Conservation (phyloP, 1,284 basidiomycete genomes). For the Rhodotorula mucilaginosa region DNA sequence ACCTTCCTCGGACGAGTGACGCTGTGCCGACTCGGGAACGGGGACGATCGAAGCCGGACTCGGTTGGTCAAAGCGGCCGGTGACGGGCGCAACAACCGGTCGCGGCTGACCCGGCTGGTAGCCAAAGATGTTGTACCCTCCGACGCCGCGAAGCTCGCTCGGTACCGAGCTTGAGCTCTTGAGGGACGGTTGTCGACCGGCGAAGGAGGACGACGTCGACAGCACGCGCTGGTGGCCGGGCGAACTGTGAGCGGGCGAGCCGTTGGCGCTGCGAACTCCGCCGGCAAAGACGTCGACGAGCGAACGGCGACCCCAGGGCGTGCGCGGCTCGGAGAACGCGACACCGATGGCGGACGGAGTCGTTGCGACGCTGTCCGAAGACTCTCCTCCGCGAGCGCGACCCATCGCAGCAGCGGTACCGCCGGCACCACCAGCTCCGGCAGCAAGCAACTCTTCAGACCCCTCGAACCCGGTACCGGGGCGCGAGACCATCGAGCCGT, state of each 20-base stretch:
- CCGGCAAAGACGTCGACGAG: slow-evolving; percentile 33
- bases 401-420: background rate
- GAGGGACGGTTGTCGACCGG: slow-evolving; percentile 29
- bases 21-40: slow-evolving; percentile 19
- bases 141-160: slow-evolving; percentile 20
- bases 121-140: slow-evolving; percentile 30
- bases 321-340: slow-evolving; percentile 33
- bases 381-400: background rate
- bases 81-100: slow-evolving; percentile 18
- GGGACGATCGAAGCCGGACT: slow-evolving; percentile 22
- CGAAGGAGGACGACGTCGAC: slow-evolving; percentile 12
- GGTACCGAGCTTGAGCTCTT: slow-evolving; percentile 4
- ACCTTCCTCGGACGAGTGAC: slow-evolving; percentile 9
- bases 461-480: background rate
- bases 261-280: slow-evolving; percentile 16
- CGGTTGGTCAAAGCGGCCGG: slow-evolving; percentile 26
- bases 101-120: slow-evolving; percentile 28
- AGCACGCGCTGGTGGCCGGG: background rate
- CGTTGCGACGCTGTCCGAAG: slow-evolving; percentile 28
- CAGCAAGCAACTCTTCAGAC: background rate
- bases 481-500: background rate
- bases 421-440: background rate
- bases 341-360: slow-evolving; percentile 36
- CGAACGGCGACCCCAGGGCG: slow-evolving; percentile 32
- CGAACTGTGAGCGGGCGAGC: background rate